Evolutionary conservation across 192 early-diverging fungal genomes (phyloP), one percentile per base, ranked within the genome.

Genomic region (Allomyces macrogynus): DNA sequence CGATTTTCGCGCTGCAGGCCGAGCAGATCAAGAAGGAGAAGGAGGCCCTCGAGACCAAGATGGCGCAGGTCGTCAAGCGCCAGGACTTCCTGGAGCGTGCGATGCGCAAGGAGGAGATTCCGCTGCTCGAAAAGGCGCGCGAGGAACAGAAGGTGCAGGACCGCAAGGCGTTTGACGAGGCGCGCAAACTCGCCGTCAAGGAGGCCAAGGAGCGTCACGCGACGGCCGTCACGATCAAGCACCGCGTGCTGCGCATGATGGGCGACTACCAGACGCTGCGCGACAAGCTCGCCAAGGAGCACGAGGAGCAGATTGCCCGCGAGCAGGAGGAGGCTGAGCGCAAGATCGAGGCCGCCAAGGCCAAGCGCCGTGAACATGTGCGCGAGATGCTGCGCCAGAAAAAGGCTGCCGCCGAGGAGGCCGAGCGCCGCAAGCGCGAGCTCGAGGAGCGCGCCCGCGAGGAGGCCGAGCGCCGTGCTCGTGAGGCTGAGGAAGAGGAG

Each of bases 31-130:
- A 99, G 75, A 88, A 93, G 73, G 91, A 93, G 72, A 85, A 87
- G 76, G 77, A 77, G 32, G 92, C 92, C 70, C 77, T 88, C 70
- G 80, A 83, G 68, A 75, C 78, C 63, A 88, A 90, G 68, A 78
- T 90, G 67, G 85, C 84, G 75, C 62, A 76, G 20, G 76, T 88
- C 65, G 76, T 76, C 63, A 92, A 93, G 74, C 81, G 84, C 67
- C 65, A 87, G 26, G 96, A 99, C 75, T 90, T 93, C 71, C 78
- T 84, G 20, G 93, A 94, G 76, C 90, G 96, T 71, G 96, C 95
- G 18, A 87, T 78, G 78, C 89, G 95, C 67, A 81, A 86, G 72
- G 83, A 84, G 65, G 96, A 99, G 78, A 86, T 87, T 69, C 87
- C 93, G 60, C 76, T 95, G 27, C 81, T 97, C 60, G 84, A 83